Evolutionary conservation across 768 basidiomycete genomes (phyloP).

Genomic region (Tephrocybe sp.): DNA sequence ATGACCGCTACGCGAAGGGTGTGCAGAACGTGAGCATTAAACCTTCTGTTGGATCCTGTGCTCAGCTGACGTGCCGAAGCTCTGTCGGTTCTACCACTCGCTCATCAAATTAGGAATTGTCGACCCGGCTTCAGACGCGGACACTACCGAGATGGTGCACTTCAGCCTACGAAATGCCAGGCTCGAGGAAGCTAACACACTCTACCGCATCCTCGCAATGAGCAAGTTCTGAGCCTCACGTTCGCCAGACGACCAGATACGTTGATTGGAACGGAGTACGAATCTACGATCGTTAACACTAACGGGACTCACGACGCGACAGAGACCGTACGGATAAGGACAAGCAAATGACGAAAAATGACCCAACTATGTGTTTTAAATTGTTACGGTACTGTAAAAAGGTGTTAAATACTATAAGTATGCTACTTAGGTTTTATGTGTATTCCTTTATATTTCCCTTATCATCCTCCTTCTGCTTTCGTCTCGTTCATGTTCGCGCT

Average conservation of each 20-base stretch:
- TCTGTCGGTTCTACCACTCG: conserved; percentile 76
- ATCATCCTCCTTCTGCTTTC: neutral
- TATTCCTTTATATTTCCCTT: conserved; percentile 10
- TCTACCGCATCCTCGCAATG: conserved; percentile 65
- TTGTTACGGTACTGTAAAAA: conserved; percentile 8
- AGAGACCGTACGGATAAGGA: too few species aligned
- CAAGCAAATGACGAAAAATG: conserved; percentile 10
- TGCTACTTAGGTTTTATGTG: conserved; percentile 18
- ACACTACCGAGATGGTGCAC: conserved; percentile 76
- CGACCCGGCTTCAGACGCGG: conserved; percentile 61
- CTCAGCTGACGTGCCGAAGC: conserved; percentile 34
- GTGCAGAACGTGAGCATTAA: conserved; percentile 59
- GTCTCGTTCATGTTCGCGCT: neutral
- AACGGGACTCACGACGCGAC: too few species aligned
- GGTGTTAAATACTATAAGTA: conserved; percentile 12
- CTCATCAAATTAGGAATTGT: conserved; percentile 68
- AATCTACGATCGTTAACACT: too few species aligned
- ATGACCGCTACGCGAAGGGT: conserved; percentile 72
- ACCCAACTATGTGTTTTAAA: conserved; percentile 13
- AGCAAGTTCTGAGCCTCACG: conserved; percentile 34
- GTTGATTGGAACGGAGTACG: too few species aligned
- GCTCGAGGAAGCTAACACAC: conserved; percentile 73
- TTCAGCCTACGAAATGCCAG: conserved; percentile 72
- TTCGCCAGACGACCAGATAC: neutral
- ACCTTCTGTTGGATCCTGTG: neutral